Percentiles rank a stretch among this genome's conserved stretches.
Evolutionary conservation across 2,329 filamentous ascomycete genomes (phyloP).

Genomic region (Epichloe aotearoae): DNA sequence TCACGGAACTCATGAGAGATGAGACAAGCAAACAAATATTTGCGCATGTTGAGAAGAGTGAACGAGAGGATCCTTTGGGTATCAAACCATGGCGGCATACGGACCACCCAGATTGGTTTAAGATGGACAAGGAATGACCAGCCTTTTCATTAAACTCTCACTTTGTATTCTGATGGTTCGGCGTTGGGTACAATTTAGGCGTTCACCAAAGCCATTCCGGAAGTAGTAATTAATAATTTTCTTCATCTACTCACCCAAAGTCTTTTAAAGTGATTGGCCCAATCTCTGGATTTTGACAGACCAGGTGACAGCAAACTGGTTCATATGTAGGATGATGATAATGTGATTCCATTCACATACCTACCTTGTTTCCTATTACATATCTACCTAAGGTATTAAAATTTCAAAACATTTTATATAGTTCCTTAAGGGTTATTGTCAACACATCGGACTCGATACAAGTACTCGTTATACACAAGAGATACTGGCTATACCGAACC

Average conservation of each 20-base stretch:
- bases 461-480: no score
- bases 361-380: no score
- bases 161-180: not conserved
- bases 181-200: not conserved
- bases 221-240: not conserved
- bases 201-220: not conserved
- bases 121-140: constrained; percentile 16
- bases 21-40: constrained; percentile 36
- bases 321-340: no score
- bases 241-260: not conserved
- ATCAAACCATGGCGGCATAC: constrained; percentile 46
- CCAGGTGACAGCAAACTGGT: no score
- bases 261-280: not conserved
- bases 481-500: no score
- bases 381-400: no score
- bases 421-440: no score
- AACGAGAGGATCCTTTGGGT: constrained; percentile 37
- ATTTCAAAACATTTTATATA: no score
- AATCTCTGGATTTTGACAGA: not conserved
- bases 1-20: constrained; percentile 32
- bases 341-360: no score
- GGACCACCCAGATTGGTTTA: constrained; percentile 47
- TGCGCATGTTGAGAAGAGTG: constrained; percentile 38
- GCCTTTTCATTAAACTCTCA: not conserved
- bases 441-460: no score